Evolutionary conservation across 169 alveolate species (phyloP), one percentile per base, ranked within the genome.

Genomic region (Plasmodium vivax): DNA sequence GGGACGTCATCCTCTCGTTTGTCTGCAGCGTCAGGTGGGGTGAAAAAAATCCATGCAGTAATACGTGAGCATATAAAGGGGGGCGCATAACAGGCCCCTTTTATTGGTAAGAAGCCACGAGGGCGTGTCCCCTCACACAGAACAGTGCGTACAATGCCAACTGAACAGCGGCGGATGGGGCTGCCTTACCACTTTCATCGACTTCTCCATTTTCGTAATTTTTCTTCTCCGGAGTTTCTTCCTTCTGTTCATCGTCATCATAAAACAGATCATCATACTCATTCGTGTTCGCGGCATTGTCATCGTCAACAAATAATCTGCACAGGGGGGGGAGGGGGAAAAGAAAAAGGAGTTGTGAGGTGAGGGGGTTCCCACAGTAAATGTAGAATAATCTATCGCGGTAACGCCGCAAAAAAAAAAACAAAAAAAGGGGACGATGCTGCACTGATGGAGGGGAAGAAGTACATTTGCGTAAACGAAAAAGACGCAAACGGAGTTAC

Each of bases 271-370:
- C 97, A 32, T 96, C 98, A 45, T 94, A 97, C 74, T 96, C 97
- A 81, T 96, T 97, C 88, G 97, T 83, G 92, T 97, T 96, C 19
- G 96, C 98, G 7, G 97, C 98, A 84, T 93, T 97, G 23, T 96
- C 98, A 87, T 98, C 99, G 93, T 97, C 98, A 74, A 95, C 92
- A 94, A 98, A 98, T 81, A 97, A 94, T 51, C 97, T 95, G 45
- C 96, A 68, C 10, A 1, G 72, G 27, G 0, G 27, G 9, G 68
- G 68, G 38, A 82, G 9, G 58, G n/a, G 36, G 36, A 82, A 82
- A 30, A 10, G 45, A 72, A 72, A 72, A 27, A 72, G 4, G 34
- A 30, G 45, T 38, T 38, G 45, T 38, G 9, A 38, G 6, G 6
- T 38, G 45, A 8, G 45, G 45, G 45, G 45, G 45, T 38, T 5